Evolutionary conservation across 2,329 filamentous ascomycete species (phyloP).

Genomic region (Cordyceps pruinosa): DNA sequence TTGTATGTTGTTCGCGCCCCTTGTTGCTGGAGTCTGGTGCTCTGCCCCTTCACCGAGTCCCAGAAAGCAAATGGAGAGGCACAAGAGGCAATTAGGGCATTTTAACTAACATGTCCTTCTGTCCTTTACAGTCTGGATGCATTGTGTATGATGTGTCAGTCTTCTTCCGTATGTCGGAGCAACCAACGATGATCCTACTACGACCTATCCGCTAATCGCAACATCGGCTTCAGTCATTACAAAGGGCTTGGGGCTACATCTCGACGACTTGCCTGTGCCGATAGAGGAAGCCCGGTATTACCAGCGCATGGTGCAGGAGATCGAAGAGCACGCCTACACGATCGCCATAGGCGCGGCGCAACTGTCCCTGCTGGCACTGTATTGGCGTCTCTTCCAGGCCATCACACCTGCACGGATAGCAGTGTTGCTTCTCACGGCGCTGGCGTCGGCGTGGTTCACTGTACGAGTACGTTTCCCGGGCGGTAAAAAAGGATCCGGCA

Average conservation of each 20-base stretch:
- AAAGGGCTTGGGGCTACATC: slow-evolving; percentile 11
- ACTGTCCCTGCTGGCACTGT: slow-evolving; percentile 12
- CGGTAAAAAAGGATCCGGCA: background rate
- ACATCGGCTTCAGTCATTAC: background rate
- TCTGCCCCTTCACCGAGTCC: no score
- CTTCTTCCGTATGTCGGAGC: slow-evolving; percentile 9
- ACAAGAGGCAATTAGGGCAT: no score
- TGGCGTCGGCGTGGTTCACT: slow-evolving; percentile 4
- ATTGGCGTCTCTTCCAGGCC: slow-evolving; percentile 13
- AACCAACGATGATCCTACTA: background rate
- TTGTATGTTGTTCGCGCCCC: background rate
- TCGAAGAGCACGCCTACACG: slow-evolving; percentile 15
- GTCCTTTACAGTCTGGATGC: background rate
- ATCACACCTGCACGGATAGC: background rate
- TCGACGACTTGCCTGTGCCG: slow-evolving; percentile 11
- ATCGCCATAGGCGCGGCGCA: slow-evolving; percentile 13
- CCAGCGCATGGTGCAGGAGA: slow-evolving; percentile 13
- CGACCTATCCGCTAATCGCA: background rate
- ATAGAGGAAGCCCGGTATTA: slow-evolving; percentile 11
- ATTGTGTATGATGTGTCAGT: slow-evolving; percentile 9
- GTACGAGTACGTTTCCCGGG: background rate
- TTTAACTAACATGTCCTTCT: background rate
- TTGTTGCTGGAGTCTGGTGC: no score
- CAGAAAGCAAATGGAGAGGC: no score
- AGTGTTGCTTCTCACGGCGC: slow-evolving; percentile 5